A percentile compares a stretch with the other conserved stretches of the same genome.
phyloP scores from a whole-genome alignment of 164 flowering plant species.

The Cinnamomum chago region DNA sequence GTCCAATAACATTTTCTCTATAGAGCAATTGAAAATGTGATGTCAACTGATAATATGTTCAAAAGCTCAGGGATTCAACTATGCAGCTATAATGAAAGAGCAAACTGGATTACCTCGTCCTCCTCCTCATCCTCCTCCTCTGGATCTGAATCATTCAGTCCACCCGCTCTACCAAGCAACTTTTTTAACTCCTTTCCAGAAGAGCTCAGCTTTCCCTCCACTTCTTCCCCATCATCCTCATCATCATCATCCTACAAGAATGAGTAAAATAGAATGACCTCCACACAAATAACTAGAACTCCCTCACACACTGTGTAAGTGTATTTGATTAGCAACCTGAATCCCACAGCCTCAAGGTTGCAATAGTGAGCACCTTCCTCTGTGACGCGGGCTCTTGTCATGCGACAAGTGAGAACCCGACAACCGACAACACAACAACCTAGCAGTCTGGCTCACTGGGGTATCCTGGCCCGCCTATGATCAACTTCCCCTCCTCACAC shows the following conservation, averaged over 20 bases:
- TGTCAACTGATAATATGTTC: not conserved
- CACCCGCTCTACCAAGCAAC: constrained; percentile 67
- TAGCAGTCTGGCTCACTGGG: too few species aligned
- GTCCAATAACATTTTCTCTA: not conserved
- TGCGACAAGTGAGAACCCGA: too few species aligned
- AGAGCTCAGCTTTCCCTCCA: constrained; percentile 85
- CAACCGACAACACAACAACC: too few species aligned
- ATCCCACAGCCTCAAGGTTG: not conserved
- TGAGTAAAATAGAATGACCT: constrained; percentile 1
- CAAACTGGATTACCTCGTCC: constrained; percentile 54
- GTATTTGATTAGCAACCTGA: not conserved
- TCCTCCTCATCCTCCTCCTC: constrained; percentile 93
- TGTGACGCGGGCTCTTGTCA: too few species aligned
- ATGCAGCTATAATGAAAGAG: not conserved
- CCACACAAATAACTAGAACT: not conserved
- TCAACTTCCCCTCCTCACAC: too few species aligned
- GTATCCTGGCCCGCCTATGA: too few species aligned
- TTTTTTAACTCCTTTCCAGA: constrained; percentile 96
- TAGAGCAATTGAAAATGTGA: not conserved
- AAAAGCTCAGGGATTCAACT: not conserved
- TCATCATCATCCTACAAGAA: constrained; percentile 84
- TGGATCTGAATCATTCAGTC: constrained; percentile 74
- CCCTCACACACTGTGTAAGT: too few species aligned
- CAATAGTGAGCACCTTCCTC: not conserved
- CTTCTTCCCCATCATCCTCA: constrained; percentile 60